These are phyloP conservation scores for Chrysanthemum lavandulifolium DNA, from an alignment of 129 eudicot genomes.

Conservation along the genomic window DNA sequence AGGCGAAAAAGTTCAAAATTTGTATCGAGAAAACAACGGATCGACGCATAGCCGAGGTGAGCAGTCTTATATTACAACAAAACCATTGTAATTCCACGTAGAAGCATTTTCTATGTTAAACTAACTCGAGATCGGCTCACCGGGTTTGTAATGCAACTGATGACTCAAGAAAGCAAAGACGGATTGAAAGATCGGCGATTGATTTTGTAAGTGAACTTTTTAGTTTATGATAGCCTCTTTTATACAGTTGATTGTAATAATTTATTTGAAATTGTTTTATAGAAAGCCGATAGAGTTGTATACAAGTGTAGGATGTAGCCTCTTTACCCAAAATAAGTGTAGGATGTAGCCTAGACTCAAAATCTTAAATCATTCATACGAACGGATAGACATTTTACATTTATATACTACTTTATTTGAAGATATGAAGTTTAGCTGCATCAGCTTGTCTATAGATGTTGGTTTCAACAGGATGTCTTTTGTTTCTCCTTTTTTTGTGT, in stretches of 20 bases:
- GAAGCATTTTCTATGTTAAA: background rate
- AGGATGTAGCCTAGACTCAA: conserved; percentile 31
- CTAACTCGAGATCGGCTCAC: background rate
- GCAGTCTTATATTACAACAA: background rate
- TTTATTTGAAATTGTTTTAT: background rate
- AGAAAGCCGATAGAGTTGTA: conserved; percentile 17
- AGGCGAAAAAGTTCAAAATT: too few relatives aligned
- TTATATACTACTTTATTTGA: background rate
- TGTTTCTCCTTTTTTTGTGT: too few relatives aligned
- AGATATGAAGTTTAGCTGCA: background rate
- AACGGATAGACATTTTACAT: conserved; percentile 13
- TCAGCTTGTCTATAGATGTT: too few relatives aligned
- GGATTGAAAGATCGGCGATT: background rate
- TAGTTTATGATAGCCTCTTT: background rate
- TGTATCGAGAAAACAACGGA: too few relatives aligned
- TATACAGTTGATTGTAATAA: conserved; percentile 29
- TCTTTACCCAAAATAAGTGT: conserved; percentile 7
- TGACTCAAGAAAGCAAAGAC: background rate
- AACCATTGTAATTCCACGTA: background rate
- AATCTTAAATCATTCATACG: background rate
- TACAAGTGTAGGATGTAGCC: conserved; percentile 35
- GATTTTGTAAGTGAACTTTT: conserved; percentile 19
- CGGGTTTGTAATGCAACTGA: background rate
- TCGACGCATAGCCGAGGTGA: background rate
- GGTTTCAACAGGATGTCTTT: too few relatives aligned